phyloP scores from a whole-genome alignment of 495 filamentous ascomycete species.

The Gamarada debralockiae region DNA sequence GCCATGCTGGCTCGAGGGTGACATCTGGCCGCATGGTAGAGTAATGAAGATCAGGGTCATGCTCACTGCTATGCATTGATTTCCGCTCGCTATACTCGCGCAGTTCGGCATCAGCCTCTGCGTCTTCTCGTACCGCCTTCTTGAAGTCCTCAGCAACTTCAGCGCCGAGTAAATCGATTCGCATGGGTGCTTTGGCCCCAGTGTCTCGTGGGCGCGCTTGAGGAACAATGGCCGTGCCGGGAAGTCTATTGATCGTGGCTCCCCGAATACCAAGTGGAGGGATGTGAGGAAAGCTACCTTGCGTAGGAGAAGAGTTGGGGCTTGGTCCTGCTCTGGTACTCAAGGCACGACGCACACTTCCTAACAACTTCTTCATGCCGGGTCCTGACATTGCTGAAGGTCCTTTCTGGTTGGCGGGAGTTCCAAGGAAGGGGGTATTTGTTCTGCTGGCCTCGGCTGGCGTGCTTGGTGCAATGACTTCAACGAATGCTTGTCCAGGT shows the following conservation, averaged over 20 bases:
- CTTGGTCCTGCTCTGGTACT: constrained; percentile 55
- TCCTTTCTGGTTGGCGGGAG: constrained; percentile 29
- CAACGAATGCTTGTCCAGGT: constrained; percentile 71
- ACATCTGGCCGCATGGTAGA: constrained; percentile 19
- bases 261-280: constrained; percentile 46
- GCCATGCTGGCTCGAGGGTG: constrained; percentile 13
- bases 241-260: constrained; percentile 44
- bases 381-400: constrained; percentile 47
- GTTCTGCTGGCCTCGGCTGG: constrained; percentile 38
- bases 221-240: constrained; percentile 50
- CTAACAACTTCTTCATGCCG: constrained; percentile 81
- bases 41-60: constrained; percentile 17
- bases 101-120: constrained; percentile 36
- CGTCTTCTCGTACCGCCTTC: constrained; percentile 56
- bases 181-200: constrained; percentile 42
- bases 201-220: constrained; percentile 38
- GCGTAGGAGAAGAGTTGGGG: constrained; percentile 33
- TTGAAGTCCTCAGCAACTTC: constrained; percentile 72
- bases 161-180: constrained; percentile 77
- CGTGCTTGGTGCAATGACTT: constrained; percentile 62
- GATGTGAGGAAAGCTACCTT: constrained; percentile 40
- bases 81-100: constrained; percentile 1
- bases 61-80: constrained; percentile 18
- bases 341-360: constrained; percentile 82
- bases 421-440: constrained; percentile 46